Evolutionary conservation across 805 yeast genomes (phyloP), one percentile per base, ranked within the genome.

Genomic region (Candida broadrunensis): DNA sequence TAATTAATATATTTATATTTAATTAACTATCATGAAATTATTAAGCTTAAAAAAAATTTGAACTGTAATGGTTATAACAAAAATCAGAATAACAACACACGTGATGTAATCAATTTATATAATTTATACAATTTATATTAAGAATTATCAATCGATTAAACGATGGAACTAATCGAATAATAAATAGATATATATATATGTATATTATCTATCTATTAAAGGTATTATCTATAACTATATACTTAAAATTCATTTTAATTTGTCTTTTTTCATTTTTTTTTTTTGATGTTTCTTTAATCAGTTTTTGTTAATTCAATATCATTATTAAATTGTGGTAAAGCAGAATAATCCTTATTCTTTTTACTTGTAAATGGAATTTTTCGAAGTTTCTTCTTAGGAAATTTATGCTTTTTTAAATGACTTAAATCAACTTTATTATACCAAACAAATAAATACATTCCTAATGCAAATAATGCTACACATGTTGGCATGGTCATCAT

Each of bases 401-500:
- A 58, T 44, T 54, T 60, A 38, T 54, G 61, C 46, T 58, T 68
- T 49, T 54, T 62, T 45, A 70, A 54, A 39, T 59, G 56, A 27
- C 70, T 58, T 44, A 70, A 61, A 51, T 80, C 81, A 25, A 70
- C 65, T 43, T 67, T 73, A 52, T 83, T 85, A 38, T 76, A 41
- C 51, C 66, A 69, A 11, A 83, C 70, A 59, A 85, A 84, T 44
- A 80, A 47, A 56, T 83, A 85, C 83, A 85, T 81, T 24, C 72
- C 67, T 31, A 83, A 64, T 9, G 78, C 80, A 9, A 82, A 75
- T 21, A 85, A 44, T 13, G 78, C 60, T 15, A 84, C 89, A 34
- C 74, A 71, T 1, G 85, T 74, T 14, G 95, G 95, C 58, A 85
- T 75, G 8, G 84, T 68, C 64, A 84, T 62, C 47, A 84, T 80